These are phyloP conservation scores for Brassica incana DNA, from an alignment of 345 rosid species.

Conservation along the genomic window DNA sequence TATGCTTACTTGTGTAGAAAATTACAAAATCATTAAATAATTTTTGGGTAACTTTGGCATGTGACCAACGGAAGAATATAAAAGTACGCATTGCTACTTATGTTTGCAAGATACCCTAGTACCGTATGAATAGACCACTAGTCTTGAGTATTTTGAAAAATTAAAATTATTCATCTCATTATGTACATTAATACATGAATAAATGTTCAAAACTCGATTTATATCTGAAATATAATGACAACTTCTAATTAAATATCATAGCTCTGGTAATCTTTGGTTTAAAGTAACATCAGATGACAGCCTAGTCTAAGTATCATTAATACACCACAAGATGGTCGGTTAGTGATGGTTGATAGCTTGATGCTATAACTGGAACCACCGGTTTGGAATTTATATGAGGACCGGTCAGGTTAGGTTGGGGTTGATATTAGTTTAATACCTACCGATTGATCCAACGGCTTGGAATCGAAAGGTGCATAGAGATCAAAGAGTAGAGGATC, in stretches of 20 bases:
- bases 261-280: not conserved
- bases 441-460: constrained; percentile 25
- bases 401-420: constrained; percentile 24
- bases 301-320: constrained; percentile 9
- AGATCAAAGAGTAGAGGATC: constrained; percentile 9
- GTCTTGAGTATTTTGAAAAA: not conserved
- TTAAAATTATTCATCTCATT: not conserved
- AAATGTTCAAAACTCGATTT: not conserved
- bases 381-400: constrained; percentile 13
- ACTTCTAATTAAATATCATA: not conserved
- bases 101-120: constrained; percentile 8
- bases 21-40: constrained; percentile 15
- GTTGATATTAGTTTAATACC: constrained; percentile 17
- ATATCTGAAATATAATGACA: not conserved
- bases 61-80: constrained; percentile 25
- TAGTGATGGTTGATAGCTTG: constrained; percentile 11
- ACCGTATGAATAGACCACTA: not conserved
- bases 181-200: not conserved
- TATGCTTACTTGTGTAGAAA: constrained; percentile 15
- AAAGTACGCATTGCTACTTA: constrained; percentile 27
- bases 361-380: constrained; percentile 1
- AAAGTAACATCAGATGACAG: constrained; percentile 22
- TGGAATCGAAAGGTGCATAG: not conserved
- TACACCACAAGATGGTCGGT: not conserved
- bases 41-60: constrained; percentile 21